Conservation (phyloP, 2,329 filamentous ascomycete genomes). For the Cordyceps militaris region DNA sequence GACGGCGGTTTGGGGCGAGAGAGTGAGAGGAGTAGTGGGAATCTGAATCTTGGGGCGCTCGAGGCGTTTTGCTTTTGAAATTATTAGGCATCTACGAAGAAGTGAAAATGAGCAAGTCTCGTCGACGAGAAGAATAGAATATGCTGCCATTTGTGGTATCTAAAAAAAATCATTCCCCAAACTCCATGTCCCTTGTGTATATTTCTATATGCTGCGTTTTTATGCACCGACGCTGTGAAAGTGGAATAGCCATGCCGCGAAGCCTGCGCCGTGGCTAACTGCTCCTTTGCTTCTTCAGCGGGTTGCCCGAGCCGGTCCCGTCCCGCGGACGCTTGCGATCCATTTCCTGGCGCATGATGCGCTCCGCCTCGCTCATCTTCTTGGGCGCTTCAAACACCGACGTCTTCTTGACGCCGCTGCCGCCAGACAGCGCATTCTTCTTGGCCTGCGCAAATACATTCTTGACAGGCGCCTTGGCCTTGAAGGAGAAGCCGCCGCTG, state of each 20-base stretch:
- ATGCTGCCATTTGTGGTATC: slow-evolving; percentile 24
- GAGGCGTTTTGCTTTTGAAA: slow-evolving; percentile 3
- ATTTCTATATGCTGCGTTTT: neutral
- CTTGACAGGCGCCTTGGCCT: slow-evolving; percentile 63
- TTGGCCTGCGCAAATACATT: slow-evolving; percentile 64
- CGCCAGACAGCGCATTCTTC: slow-evolving; percentile 59
- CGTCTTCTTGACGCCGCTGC: slow-evolving; percentile 55
- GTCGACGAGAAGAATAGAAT: slow-evolving; percentile 6
- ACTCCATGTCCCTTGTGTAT: neutral
- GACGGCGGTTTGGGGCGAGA: neutral
- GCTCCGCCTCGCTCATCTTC: slow-evolving; percentile 82
- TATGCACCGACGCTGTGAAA: neutral
- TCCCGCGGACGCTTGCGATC: slow-evolving; percentile 59
- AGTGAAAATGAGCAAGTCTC: neutral
- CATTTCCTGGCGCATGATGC: slow-evolving; percentile 82
- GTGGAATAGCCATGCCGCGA: neutral
- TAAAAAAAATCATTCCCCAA: slow-evolving; percentile 16
- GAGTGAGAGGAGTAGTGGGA: neutral
- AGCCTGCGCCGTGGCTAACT: slow-evolving; percentile 13
- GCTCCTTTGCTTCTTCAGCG: slow-evolving; percentile 44
- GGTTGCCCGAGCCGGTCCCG: slow-evolving; percentile 37
- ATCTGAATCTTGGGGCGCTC: neutral
- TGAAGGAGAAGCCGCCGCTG: slow-evolving; percentile 50
- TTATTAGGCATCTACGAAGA: neutral
- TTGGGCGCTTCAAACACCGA: slow-evolving; percentile 55